These are phyloP conservation scores for Pleurotus pulmonarius DNA, from an alignment of 768 basidiomycete genomes.

Conservation along the genomic window DNA sequence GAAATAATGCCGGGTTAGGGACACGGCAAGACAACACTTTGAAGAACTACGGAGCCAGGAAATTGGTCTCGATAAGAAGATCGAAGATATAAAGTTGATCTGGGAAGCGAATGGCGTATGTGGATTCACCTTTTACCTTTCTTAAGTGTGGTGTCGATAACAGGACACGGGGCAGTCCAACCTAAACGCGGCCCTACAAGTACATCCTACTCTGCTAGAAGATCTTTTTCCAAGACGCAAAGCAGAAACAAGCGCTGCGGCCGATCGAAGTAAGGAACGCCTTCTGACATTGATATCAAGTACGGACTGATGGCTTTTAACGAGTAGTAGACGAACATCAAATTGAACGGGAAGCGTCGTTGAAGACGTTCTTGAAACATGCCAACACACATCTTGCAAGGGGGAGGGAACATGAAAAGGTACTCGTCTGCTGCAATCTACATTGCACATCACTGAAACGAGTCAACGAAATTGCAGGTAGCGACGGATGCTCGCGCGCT, in stretches of 20 bases:
- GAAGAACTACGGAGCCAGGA: neutral
- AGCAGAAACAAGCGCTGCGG: slow-evolving; percentile 28
- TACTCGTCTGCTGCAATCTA: slow-evolving; percentile 6
- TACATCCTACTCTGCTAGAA: slow-evolving; percentile 24
- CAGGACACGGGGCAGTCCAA: neutral
- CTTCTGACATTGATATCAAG: slow-evolving; percentile 11
- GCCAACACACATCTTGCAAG: slow-evolving; percentile 32
- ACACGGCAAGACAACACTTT: neutral
- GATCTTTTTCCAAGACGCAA: slow-evolving; percentile 31
- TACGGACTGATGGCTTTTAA: neutral
- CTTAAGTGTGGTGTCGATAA: neutral
- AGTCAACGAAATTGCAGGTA: slow-evolving; percentile 14
- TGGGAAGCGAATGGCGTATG: neutral
- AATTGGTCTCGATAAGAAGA: neutral
- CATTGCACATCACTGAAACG: neutral
- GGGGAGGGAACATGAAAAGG: slow-evolving; percentile 31
- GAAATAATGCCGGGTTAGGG: neutral
- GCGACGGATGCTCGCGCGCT: slow-evolving; percentile 31
- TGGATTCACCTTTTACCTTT: neutral
- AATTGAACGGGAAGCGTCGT: slow-evolving; percentile 21
- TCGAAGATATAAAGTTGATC: neutral
- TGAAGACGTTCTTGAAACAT: slow-evolving; percentile 25
- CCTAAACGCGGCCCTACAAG: slow-evolving; percentile 16
- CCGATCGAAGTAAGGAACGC: slow-evolving; percentile 26
- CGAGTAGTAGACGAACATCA: slow-evolving; percentile 25